Base-by-base conservation (phyloP, 306 rosid species). In the Vicia sativa region DNA sequence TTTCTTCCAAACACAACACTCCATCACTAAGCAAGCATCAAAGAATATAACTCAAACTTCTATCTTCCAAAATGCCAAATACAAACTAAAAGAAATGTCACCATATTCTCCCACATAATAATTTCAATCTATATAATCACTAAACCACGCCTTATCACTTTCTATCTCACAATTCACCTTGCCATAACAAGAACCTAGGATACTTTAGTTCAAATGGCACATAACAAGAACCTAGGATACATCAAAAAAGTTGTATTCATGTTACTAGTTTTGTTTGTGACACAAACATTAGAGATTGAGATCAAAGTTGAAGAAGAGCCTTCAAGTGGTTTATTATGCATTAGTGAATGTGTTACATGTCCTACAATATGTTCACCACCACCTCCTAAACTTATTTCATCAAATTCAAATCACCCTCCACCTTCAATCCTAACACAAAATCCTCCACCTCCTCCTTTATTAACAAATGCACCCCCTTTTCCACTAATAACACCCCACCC, bases 361-460 rank as follows among this genome's bases (percentile, higher is more conserved):
- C 97, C 97, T 1, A 69, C 72, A 43, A 79, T 91, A 9, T 91
- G 97, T 45, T 71, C 97, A 10, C 84, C 88, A 45, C 89, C 96
- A 0, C 92, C 97, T 25, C 87, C 87, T 9, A 67, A 80, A 52
- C 74, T 71, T 54, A 46, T 4, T 10, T 9, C 66, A 62, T 41
- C 75, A 75, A 28, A 49, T 38, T 68, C 75, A 68, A 68, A 76
- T 16, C 70, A 54, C 8, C 80, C 71, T 11, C 71, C 80, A 2
- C 60, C 54, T 48, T 58, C 84, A 7, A 61, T 66, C 4, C 50
- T 1, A 68, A 50, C 65, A 60, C 25, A 68, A 65, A 41, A 23
- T 53, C 57, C 77, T 19, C 39, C 73, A 12, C 48, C 79, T 21
- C 59, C 80, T 52, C 59, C 80, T 29, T 56, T 76, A 4, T 15